Conservation (phyloP, 2,329 filamentous ascomycete genomes). For the Diaporthe sp. region DNA sequence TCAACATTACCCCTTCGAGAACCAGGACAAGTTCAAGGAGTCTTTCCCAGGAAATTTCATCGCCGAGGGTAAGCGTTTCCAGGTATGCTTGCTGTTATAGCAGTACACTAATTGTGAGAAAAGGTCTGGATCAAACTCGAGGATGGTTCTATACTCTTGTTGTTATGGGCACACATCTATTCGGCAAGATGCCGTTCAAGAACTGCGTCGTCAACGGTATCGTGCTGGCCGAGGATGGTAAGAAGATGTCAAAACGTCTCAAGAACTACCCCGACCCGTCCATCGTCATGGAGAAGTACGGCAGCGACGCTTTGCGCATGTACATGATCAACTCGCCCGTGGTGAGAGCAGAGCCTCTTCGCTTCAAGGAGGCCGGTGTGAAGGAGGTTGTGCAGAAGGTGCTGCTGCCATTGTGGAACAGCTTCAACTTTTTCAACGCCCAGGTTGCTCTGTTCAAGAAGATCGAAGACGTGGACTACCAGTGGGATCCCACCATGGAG, state of each 20-base stretch:
- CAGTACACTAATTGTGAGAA: not conserved
- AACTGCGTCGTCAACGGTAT: conserved; percentile 98
- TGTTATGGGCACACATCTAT: conserved; percentile 89
- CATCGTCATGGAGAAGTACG: conserved; percentile 88
- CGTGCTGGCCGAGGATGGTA: conserved; percentile 92
- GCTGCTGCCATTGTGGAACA: conserved; percentile 93
- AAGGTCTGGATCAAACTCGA: conserved; percentile 83
- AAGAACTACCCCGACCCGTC: conserved; percentile 96
- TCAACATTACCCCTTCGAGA: conserved; percentile 93
- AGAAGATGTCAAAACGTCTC: conserved; percentile 98
- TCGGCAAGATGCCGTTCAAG: conserved; percentile 88
- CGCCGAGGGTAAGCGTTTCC: conserved; percentile 74
- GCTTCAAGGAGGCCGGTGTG: conserved; percentile 92
- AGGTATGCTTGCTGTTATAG: conserved; percentile 32
- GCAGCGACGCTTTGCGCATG: conserved; percentile 91
- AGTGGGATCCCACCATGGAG: conserved; percentile 83
- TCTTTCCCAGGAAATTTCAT: conserved; percentile 95
- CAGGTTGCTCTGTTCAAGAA: conserved; percentile 91
- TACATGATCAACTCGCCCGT: conserved; percentile 98
- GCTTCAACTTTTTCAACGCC: conserved; percentile 95
- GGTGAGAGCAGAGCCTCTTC: conserved; percentile 88
- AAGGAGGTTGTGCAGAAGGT: conserved; percentile 97
- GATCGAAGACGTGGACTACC: conserved; percentile 80
- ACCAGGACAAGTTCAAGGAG: conserved; percentile 83
- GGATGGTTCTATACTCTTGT: conserved; percentile 98